Evolutionary conservation across 495 filamentous ascomycete genomes (phyloP), one percentile per base, ranked within the genome.

Genomic region (Haplographium delicatum): DNA sequence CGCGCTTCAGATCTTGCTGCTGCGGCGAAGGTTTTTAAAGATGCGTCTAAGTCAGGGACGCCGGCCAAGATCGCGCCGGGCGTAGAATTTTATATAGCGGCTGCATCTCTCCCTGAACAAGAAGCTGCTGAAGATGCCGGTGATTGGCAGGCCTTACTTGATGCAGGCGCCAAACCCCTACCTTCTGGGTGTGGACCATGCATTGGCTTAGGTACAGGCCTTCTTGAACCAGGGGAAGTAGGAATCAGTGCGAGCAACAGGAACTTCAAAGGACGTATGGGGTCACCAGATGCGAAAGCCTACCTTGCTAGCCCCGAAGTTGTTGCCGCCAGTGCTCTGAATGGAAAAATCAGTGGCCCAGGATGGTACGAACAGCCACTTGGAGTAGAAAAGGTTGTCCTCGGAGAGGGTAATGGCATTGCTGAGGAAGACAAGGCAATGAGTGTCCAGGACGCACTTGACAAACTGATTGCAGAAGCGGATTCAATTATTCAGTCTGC

Each of bases 231-330:
- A 8, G 88, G 87, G 2, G 88, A 96, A 68, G 82, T 91, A 23
- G 91, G 91, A n/a, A 94, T 96, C 60, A 84, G 78, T 54, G 87
- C 88, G 0, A 84, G 78, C 43, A 96, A 96, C 71, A 81, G 91
- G 16, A 96, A 95, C 66, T 96, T 95, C 74, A 91, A 93, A 68
- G 91, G 89, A 0, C 80, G 91, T 18, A 95, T 96, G 90, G 91
- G 91, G 3, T 82, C 75, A 5, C 81, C 74, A 6, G 82, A 89
- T 4, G 88, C 89, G 0, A 85, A 88, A 54, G 89, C 90, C 0
- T 97, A 97, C 63, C 81, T 98, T 2, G 87, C 83, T 7, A 89
- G 83, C 52, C 91, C 93, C 4, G 91, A 96, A 54, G 85, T 96
- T 10, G 91, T 97, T 2, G 91, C 91, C 13, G 91, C 91, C 0